Base-by-base conservation (phyloP, 352 stramenopile species). In the Pythium plurisporium region DNA sequence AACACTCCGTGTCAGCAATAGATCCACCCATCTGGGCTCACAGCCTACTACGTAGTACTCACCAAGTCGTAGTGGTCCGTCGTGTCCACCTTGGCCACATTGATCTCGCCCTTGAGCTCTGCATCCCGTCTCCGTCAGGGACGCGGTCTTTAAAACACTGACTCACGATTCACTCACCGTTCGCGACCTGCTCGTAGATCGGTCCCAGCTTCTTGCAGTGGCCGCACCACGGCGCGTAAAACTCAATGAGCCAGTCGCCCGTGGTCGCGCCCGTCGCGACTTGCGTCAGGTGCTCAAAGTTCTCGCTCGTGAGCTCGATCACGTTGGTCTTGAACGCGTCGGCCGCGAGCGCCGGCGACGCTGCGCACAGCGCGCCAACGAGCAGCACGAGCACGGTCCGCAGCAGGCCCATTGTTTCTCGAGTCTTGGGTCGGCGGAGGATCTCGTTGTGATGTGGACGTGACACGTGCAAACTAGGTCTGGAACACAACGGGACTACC, bases 161-260 rank as follows among this genome's bases (percentile, higher is more conserved):
- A n/a, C n/a, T n/a, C n/a, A n/a, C n/a, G n/a, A n/a, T n/a, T n/a
- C n/a, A n/a, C 48, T 30, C 23, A 82, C 72, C 70, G 15, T 72
- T 62, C 14, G 89, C 87, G 23, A 97, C 74, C 59, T 94, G 57
- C 46, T 96, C 85, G 70, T 79, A 97, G 14, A 88, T 65, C 3
- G 84, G 79, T 38, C 57, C 67, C 5, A 89, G 62, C 38, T 61
- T 45, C 74, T 97, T 95, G 81, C 93, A 98, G 73, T 98, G 93
- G 38, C 93, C 93, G 60, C 91, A 98, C 91, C 91, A 98, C 36
- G 92, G 93, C 42, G 93, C 93, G 46, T 96, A 97, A 64, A 98
- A 98, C 70, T 98, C 87, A 19, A 98, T 69, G 48, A 94, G 74
- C 62, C 89, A 97, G 70, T 96, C 87, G 54, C 91, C 91, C 5